Evolutionary conservation across 1,139 yeast species (phyloP), one percentile per base, ranked within the genome.

Genomic region (Arxiozyma bovina): DNA sequence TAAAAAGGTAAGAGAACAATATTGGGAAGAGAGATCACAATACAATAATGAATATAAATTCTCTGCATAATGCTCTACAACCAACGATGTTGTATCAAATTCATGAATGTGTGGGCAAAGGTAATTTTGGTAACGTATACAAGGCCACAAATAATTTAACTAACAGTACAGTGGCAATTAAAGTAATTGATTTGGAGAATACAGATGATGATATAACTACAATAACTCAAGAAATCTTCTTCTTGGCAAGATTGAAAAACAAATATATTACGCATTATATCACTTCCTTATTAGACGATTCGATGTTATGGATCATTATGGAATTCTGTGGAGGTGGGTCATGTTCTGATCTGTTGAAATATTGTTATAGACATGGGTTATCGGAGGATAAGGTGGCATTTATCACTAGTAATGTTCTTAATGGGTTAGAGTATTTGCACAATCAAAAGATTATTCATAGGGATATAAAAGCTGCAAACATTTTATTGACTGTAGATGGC

Each of bases 311-410:
- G 83, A 87, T 90, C 52, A 85, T 87, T 5, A 87, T 90, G 96
- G 97, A 90, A 67, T 87, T 79, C 66, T 90, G 97, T 70, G 95
- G 91, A 15, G 96, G 95, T 23, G 96, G 96, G 0, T 87, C 96
- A 1, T 87, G 96, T 69, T 78, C 88, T 0, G 96, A 89, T 64
- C 74, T 90, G 58, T 65, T 85, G 42, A 80, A 77, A 61, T 74
- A 74, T 53, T 55, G 61, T 47, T 65, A 67, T 40, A 76, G 75
- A 58, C 78, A 77, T 53, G 74, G 70, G 48, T 69, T 88, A 48
- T 74, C 74, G 22, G 96, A 87, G 61, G 76, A 75, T 4, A 74
- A 78, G 18, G 81, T 81, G 5, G 77, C 87, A 3, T 81, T 73
- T 60, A 80, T 87, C 25, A 74, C 83, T 50, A 71, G 79, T 54